Base-by-base conservation (phyloP, 2,329 filamentous ascomycete species). In the Westerdykella sp. region DNA sequence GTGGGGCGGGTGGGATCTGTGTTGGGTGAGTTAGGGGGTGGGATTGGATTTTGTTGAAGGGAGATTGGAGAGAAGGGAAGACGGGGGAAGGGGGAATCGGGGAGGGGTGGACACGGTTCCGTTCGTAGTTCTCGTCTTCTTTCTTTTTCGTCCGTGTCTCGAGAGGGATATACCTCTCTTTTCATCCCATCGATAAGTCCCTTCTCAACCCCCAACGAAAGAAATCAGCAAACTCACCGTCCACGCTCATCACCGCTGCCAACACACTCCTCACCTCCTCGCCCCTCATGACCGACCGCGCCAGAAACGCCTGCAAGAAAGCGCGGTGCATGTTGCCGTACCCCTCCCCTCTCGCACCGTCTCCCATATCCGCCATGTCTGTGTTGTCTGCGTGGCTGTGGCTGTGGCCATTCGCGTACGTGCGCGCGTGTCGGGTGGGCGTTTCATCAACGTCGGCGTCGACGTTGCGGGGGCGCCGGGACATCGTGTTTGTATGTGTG, bases 301-400 rank as follows among this genome's bases (percentile, higher is more conserved):
- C 81, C 66, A 96, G 76, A 53, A 98, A 82, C 39, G 87, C 86
- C 68, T 98, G 93, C 1, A 97, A 74, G 60, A 98, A 95, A 7
- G 91, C 90, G 44, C 88, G 84, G 64, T 96, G 86, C 48, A 76
- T 76, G 62, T 94, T 73, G 55, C 75, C 70, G 57, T 82, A 83
- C 6, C 30, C 15, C 5, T 25, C 18, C 15, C 13, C 34, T 28
- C 41, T 34, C 7, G 25, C 25, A 10, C 11, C 25, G 25, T 10
- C 25, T 3, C 4, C 4, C 25, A 10, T 28, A 7, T 12, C 25
- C 7, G 25, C 4, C 25, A 4, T 28, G 25, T 12, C 25, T 12
- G 18, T 21, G n/a, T n/a, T n/a, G n/a, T n/a, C n/a, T n/a, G n/a
- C n/a, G n/a, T n/a, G n/a, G n/a, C n/a, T n/a, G n/a, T n/a, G n/a